These are phyloP conservation scores for Linnemannia exigua DNA, from an alignment of 192 early-diverging fungal species.

Conservation along the genomic window DNA sequence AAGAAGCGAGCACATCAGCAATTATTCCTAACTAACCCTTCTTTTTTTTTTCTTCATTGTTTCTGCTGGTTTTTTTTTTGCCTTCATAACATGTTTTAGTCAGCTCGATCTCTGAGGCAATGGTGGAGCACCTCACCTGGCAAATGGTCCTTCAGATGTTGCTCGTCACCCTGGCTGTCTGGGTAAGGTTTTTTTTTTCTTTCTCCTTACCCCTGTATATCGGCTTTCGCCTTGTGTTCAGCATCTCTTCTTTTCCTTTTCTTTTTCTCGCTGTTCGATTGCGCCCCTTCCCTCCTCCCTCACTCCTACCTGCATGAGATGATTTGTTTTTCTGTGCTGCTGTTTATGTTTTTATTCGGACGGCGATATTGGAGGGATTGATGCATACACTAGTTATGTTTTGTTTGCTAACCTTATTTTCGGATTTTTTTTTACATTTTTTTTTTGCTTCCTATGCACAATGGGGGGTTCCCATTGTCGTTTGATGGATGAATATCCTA, in stretches of 20 bases:
- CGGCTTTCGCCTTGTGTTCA: background rate
- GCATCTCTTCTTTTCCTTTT: background rate
- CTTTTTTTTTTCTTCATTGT: too few species aligned
- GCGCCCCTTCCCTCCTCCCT: background rate
- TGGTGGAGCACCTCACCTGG: conserved; percentile 33
- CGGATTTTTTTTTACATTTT: background rate
- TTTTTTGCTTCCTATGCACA: background rate
- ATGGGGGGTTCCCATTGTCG: background rate
- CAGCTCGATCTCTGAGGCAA: conserved; percentile 40
- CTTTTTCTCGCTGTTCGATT: background rate
- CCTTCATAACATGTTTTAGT: background rate
- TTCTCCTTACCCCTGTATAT: background rate
- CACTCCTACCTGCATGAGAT: background rate
- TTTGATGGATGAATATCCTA: background rate
- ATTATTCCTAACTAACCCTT: background rate
- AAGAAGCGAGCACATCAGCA: background rate
- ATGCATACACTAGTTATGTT: background rate
- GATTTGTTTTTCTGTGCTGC: background rate
- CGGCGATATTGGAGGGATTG: background rate
- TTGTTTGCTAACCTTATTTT: background rate
- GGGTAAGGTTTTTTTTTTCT: conserved; percentile 26
- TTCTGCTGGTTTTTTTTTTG: too few species aligned
- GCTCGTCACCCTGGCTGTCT: conserved; percentile 39
- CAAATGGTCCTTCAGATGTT: conserved; percentile 34
- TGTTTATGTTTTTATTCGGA: background rate